phyloP scores from a whole-genome alignment of 768 basidiomycete genomes.

The Krasilnikovozyma curviuscula region DNA sequence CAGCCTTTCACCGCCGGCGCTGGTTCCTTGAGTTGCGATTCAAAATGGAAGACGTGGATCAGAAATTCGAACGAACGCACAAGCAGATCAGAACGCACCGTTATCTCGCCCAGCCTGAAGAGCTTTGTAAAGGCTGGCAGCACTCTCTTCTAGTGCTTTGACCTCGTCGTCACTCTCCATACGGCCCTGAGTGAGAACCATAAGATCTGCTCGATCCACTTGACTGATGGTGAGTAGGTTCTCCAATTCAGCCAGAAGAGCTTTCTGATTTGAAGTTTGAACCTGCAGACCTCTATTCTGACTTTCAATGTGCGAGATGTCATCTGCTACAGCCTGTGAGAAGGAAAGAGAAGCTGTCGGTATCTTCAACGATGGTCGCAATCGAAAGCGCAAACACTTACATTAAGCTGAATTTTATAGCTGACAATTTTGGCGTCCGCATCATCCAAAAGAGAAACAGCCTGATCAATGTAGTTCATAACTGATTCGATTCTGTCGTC shows the following conservation, averaged over 20 bases:
- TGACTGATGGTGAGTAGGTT: slow-evolving; percentile 86
- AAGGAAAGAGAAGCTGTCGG: background rate
- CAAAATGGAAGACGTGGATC: background rate
- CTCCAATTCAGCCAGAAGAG: slow-evolving; percentile 63
- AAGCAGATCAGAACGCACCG: slow-evolving; percentile 32
- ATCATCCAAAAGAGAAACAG: slow-evolving; percentile 65
- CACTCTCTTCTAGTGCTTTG: slow-evolving; percentile 57
- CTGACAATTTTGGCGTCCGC: slow-evolving; percentile 77
- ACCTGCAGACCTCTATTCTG: slow-evolving; percentile 94
- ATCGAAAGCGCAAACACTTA: slow-evolving; percentile 27
- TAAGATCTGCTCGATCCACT: slow-evolving; percentile 57
- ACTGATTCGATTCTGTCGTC: slow-evolving; percentile 79
- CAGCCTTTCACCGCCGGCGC: slow-evolving; percentile 87
- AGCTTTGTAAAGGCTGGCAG: slow-evolving; percentile 82
- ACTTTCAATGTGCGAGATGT: slow-evolving; percentile 86
- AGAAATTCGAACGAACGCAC: background rate
- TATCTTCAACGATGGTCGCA: background rate
- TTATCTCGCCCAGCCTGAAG: slow-evolving; percentile 73
- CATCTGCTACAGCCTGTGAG: slow-evolving; percentile 70
- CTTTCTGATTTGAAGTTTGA: slow-evolving; percentile 85
- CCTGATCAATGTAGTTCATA: slow-evolving; percentile 72
- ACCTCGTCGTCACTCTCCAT: slow-evolving; percentile 62
- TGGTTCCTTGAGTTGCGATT: slow-evolving; percentile 45
- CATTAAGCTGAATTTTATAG: slow-evolving; percentile 92
- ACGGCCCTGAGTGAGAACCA: slow-evolving; percentile 70